Conservation (phyloP, 1,139 yeast genomes). For the Blastobotrys indianensis region DNA sequence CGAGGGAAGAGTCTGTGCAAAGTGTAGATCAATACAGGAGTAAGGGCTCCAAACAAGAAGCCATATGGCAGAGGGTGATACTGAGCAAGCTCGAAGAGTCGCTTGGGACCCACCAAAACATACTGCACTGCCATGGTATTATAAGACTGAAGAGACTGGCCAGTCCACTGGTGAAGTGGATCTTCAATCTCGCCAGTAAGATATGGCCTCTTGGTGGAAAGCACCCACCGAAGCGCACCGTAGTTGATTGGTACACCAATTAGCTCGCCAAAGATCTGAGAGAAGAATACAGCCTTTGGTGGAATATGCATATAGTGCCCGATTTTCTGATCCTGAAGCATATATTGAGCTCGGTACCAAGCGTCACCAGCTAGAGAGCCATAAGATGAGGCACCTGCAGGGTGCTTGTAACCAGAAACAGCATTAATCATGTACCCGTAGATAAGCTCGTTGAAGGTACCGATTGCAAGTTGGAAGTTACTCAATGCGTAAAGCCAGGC, state of each 20-base stretch:
- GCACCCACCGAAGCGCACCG: conserved; percentile 11
- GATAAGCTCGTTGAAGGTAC: conserved; percentile 48
- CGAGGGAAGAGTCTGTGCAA: conserved; percentile 8
- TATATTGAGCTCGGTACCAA: conserved; percentile 14
- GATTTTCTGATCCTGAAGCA: conserved; percentile 44
- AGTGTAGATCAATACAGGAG: conserved; percentile 7
- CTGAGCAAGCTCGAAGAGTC: conserved; percentile 10
- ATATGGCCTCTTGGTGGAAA: conserved; percentile 8
- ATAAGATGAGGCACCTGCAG: conserved; percentile 48
- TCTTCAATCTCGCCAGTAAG: conserved; percentile 9
- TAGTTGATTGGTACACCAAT: conserved; percentile 11
- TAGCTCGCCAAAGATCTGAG: conserved; percentile 39
- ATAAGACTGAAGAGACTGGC: conserved; percentile 8
- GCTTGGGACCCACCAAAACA: conserved; percentile 13
- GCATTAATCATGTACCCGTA: conserved; percentile 46
- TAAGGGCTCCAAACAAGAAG: conserved; percentile 11
- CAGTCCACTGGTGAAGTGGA: conserved; percentile 14
- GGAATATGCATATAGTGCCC: conserved; percentile 50
- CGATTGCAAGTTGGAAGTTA: conserved; percentile 44
- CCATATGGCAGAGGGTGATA: conserved; percentile 12
- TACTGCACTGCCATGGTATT: conserved; percentile 11
- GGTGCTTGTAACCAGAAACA: conserved; percentile 47
- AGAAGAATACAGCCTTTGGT: conserved; percentile 48
- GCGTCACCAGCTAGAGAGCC: conserved; percentile 36
- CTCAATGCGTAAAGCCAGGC: conserved; percentile 46